Conservation (phyloP, 129 eudicot genomes). For the Centella asiatica region DNA sequence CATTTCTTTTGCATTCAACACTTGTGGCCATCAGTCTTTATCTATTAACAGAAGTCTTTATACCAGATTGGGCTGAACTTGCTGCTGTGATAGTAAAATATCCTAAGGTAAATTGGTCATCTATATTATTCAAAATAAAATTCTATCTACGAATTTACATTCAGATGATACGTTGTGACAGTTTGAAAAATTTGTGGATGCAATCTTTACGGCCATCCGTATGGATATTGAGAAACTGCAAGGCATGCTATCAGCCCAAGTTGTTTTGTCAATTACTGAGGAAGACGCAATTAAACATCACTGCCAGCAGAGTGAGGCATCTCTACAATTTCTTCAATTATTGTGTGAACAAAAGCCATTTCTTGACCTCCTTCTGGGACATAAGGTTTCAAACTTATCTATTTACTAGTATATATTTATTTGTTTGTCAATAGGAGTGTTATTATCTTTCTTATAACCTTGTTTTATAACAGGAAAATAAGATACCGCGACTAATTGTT, state of each 20-base stretch:
- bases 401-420: not conserved
- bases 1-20: slow-evolving; percentile 58
- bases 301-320: slow-evolving; percentile 89
- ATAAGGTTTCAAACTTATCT: slow-evolving; percentile 45
- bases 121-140: not conserved
- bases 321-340: slow-evolving; percentile 77
- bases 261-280: slow-evolving; percentile 10
- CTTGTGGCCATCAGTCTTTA: slow-evolving; percentile 65
- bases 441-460: not conserved
- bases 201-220: slow-evolving; percentile 66
- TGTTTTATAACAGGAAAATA: too few relatives aligned
- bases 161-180: slow-evolving; percentile 27
- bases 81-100: slow-evolving; percentile 58
- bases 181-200: slow-evolving; percentile 68
- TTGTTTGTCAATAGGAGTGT: not conserved
- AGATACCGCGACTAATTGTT: too few relatives aligned
- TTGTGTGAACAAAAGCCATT: slow-evolving; percentile 68
- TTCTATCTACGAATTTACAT: not conserved
- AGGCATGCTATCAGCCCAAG: slow-evolving; percentile 43
- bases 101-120: slow-evolving; percentile 52
- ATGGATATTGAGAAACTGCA: slow-evolving; percentile 56
- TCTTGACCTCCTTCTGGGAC: slow-evolving; percentile 61
- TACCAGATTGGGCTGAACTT: slow-evolving; percentile 72
- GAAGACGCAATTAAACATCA: slow-evolving; percentile 41
- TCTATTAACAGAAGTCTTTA: slow-evolving; percentile 50